These are phyloP conservation scores for Sarocladium oryzae DNA, from an alignment of 2,329 filamentous ascomycete genomes.

Conservation along the genomic window DNA sequence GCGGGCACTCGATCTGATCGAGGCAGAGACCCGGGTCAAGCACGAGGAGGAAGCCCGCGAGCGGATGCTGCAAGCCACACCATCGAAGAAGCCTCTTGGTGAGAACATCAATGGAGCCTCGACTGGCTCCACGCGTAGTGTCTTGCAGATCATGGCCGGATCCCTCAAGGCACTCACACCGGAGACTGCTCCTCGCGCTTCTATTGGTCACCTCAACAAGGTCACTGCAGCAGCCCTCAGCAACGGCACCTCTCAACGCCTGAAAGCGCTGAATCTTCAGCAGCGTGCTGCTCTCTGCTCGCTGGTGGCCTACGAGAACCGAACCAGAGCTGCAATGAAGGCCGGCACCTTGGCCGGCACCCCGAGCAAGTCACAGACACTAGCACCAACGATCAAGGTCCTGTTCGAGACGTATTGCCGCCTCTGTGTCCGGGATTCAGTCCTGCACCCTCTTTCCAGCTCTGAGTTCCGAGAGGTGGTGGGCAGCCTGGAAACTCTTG, in stretches of 20 bases:
- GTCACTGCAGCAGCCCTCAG: conserved; percentile 86
- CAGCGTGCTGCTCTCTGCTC: conserved; percentile 94
- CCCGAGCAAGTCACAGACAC: conserved; percentile 53
- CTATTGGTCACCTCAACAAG: conserved; percentile 84
- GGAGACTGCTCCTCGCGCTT: conserved; percentile 79
- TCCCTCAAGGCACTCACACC: conserved; percentile 60
- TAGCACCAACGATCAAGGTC: conserved; percentile 73
- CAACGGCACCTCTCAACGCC: conserved; percentile 77
- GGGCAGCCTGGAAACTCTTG: conserved; percentile 80
- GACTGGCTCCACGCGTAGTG: conserved; percentile 31
- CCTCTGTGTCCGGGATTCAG: conserved; percentile 80
- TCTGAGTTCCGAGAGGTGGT: conserved; percentile 95
- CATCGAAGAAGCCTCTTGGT: conserved; percentile 69
- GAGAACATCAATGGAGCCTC: conserved; percentile 69
- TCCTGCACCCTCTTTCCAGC: conserved; percentile 80
- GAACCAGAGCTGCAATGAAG: conserved; percentile 47
- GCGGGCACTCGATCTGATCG: conserved; percentile 80
- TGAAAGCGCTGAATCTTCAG: conserved; percentile 85
- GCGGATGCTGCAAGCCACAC: conserved; percentile 51
- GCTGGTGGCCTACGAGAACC: conserved; percentile 78
- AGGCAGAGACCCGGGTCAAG: conserved; percentile 72
- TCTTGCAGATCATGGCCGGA: conserved; percentile 40
- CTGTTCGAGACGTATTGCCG: conserved; percentile 78
- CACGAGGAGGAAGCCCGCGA: conserved; percentile 58
- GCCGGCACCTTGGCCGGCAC: conserved; percentile 36